These are phyloP conservation scores for Amanita inopinata DNA, from an alignment of 768 basidiomycete genomes.

Conservation along the genomic window DNA sequence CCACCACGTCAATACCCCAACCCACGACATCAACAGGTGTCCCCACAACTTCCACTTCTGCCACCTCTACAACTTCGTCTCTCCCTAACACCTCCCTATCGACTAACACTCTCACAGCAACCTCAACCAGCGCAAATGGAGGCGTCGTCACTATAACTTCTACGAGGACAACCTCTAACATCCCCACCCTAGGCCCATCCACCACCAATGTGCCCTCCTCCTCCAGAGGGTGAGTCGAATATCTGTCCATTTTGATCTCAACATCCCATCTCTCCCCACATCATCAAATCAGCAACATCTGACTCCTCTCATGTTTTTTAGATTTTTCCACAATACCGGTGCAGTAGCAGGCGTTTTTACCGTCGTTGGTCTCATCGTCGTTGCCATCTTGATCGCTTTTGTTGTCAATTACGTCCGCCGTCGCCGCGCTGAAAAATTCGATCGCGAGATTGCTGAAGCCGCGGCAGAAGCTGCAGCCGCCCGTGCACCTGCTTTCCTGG, in stretches of 20 bases:
- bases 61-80: slow-evolving; percentile 7
- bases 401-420: slow-evolving; percentile 48
- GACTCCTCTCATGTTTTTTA: slow-evolving; percentile 16
- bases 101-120: slow-evolving; percentile 1
- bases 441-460: slow-evolving; percentile 65
- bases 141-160: slow-evolving; percentile 16
- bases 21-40: slow-evolving; percentile 3
- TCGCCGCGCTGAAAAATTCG: slow-evolving; percentile 53
- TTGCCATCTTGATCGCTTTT: slow-evolving; percentile 39
- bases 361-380: slow-evolving; percentile 53
- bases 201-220: neutral
- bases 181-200: neutral
- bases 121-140: slow-evolving; percentile 22
- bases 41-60: slow-evolving; percentile 2
- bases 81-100: slow-evolving; percentile 8
- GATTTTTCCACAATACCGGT: slow-evolving; percentile 65
- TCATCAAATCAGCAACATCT: neutral
- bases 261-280: neutral
- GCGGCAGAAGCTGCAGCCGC: slow-evolving; percentile 53
- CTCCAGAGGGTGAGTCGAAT: slow-evolving; percentile 1
- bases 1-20: slow-evolving; percentile 5
- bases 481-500: slow-evolving; percentile 44
- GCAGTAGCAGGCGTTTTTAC: slow-evolving; percentile 67
- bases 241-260: too few relatives aligned
- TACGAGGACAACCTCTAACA: slow-evolving; percentile 11